These are phyloP conservation scores for Yarrowia deformans DNA, from an alignment of 805 yeast species.

Conservation along the genomic window DNA sequence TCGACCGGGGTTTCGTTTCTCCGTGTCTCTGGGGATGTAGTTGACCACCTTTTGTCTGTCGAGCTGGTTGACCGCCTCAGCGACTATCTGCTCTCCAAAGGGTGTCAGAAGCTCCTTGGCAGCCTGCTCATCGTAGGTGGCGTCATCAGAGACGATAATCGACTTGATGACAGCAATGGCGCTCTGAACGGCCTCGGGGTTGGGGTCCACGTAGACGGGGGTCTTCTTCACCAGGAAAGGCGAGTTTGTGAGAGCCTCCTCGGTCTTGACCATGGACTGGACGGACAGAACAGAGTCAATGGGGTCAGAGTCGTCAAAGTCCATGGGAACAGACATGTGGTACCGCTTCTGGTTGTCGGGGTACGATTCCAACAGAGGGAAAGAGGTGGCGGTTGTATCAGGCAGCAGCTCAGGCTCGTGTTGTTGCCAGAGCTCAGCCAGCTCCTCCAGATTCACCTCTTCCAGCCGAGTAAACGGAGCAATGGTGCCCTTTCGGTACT, in stretches of 20 bases:
- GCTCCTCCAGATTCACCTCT: conserved; percentile 58
- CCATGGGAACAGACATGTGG: conserved; percentile 21
- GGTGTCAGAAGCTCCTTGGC: conserved; percentile 58
- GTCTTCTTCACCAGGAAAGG: conserved; percentile 67
- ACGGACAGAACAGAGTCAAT: background rate
- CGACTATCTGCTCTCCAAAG: conserved; percentile 57
- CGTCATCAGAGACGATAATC: conserved; percentile 62
- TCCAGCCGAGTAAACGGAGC: conserved; percentile 52
- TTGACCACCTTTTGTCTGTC: conserved; percentile 56
- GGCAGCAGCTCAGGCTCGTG: conserved; percentile 52
- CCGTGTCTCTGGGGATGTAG: conserved; percentile 49
- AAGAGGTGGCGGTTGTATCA: conserved; percentile 44
- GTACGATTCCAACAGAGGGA: conserved; percentile 41
- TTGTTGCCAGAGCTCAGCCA: conserved; percentile 71
- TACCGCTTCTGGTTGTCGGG: conserved; percentile 60
- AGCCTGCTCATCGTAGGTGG: conserved; percentile 55
- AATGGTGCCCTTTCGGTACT: conserved; percentile 61
- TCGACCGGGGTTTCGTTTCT: conserved; percentile 54
- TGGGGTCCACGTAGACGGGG: conserved; percentile 7
- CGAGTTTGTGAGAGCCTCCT: conserved; percentile 57
- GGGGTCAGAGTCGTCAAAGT: conserved; percentile 18
- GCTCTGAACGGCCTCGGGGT: conserved; percentile 23
- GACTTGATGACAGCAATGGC: conserved; percentile 52
- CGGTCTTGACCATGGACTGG: conserved; percentile 36
- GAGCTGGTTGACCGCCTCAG: conserved; percentile 59